A percentile compares a stretch with the other conserved stretches of the same genome.
Conservation (phyloP, 108 stramenopile genomes). For the Cyclotella baltica region DNA sequence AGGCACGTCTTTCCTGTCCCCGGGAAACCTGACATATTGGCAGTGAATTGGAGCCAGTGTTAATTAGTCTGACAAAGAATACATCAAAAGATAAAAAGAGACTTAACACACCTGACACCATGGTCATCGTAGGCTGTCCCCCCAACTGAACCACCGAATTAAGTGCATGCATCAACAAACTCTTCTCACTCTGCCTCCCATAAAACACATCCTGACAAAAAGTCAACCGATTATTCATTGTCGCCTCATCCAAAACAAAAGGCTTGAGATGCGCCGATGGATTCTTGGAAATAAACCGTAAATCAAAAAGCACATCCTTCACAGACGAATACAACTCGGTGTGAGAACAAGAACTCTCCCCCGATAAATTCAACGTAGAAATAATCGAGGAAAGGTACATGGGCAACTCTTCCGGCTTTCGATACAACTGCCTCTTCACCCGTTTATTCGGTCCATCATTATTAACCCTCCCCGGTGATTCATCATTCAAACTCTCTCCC, state of each 20-base stretch:
- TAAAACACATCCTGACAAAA: constrained; percentile 10
- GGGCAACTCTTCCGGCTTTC: constrained; percentile 5
- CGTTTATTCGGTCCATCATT: background rate
- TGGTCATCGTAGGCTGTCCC: constrained; percentile 12
- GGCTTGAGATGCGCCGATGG: background rate
- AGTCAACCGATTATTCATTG: background rate
- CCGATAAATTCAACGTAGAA: constrained; percentile 3
- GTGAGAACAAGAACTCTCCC: background rate
- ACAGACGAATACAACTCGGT: background rate
- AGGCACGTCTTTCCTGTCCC: constrained; percentile 16
- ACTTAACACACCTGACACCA: too few relatives aligned
- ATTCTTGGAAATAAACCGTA: constrained; percentile 9
- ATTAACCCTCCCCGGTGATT: background rate
- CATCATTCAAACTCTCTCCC: background rate
- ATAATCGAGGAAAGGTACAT: constrained; percentile 11
- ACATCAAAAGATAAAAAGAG: too few relatives aligned
- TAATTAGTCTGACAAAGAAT: too few relatives aligned
- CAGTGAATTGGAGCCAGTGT: too few relatives aligned
- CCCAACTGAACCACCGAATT: constrained; percentile 2
- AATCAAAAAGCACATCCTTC: constrained; percentile 18
- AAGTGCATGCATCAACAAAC: constrained; percentile 2
- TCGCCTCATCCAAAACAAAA: background rate
- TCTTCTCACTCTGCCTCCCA: constrained; percentile 15
- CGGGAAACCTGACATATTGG: constrained; percentile 12
- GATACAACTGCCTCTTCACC: background rate